A percentile compares a stretch with the other conserved stretches of the same genome.
phyloP scores from a whole-genome alignment of 75 land plant species.

The Sequoiadendron giganteum region DNA sequence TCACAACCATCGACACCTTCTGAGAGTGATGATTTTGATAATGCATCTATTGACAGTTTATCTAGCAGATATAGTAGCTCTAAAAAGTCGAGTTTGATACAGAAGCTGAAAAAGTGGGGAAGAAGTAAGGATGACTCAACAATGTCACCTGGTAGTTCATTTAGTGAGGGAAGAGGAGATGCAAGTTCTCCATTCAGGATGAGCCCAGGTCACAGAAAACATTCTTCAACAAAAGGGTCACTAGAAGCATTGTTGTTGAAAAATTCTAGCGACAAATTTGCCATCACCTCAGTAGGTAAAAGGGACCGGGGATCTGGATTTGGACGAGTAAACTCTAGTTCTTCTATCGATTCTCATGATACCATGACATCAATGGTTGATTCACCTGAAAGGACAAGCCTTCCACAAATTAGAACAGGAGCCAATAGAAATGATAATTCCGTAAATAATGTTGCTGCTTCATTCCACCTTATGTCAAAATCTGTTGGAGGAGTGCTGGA shows the following conservation, averaged over 20 bases:
- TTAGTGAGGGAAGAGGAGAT: conserved; percentile 30
- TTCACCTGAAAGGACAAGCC: conserved; percentile 27
- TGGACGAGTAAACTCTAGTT: conserved; percentile 10
- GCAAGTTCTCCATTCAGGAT: conserved; percentile 39
- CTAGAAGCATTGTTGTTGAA: conserved; percentile 77
- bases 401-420: conserved; percentile 43
- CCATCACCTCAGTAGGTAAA: conserved; percentile 78
- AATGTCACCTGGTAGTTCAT: conserved; percentile 52
- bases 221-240: conserved; percentile 58
- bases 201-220: conserved; percentile 21
- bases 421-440: conserved; percentile 40
- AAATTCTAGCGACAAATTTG: conserved; percentile 73
- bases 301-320: conserved; percentile 31
- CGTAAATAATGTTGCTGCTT: conserved; percentile 60
- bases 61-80: conserved; percentile 48
- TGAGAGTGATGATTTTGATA: conserved; percentile 82
- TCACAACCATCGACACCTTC: conserved; percentile 73
- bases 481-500: conserved; percentile 74
- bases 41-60: conserved; percentile 67
- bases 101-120: conserved; percentile 93
- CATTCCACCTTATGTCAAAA: conserved; percentile 90
- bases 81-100: conserved; percentile 76
- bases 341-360: conserved; percentile 28
- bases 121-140: conserved; percentile 74
- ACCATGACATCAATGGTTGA: conserved; percentile 15